Conservation (phyloP, 495 filamentous ascomycete genomes). For the Bacidia rubella region DNA sequence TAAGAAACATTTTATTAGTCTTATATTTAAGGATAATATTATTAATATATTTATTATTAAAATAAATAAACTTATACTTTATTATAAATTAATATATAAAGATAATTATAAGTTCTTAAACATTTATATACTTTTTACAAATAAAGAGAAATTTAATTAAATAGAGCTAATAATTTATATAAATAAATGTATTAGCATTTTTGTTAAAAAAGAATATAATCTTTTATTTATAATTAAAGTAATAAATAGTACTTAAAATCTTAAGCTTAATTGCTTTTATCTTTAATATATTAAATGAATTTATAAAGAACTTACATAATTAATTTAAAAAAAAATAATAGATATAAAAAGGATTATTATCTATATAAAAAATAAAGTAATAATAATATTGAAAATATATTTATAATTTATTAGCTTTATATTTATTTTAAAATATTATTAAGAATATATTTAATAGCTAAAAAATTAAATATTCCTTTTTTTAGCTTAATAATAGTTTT, state of each 20-base stretch:
- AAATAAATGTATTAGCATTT: neutral
- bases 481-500: neutral
- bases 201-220: neutral
- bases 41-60: conserved; percentile 6
- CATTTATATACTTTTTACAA: neutral
- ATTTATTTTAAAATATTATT: too few relatives aligned
- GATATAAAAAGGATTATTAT: neutral
- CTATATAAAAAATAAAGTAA: neutral
- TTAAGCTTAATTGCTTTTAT: neutral
- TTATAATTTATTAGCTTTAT: too few relatives aligned
- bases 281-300: neutral
- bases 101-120: neutral
- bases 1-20: neutral
- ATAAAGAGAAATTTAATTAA: neutral
- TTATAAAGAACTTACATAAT: neutral
- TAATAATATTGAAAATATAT: neutral
- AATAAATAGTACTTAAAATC: neutral
- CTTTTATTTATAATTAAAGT: neutral
- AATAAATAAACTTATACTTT: neutral
- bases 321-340: neutral
- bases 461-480: neutral
- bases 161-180: conserved; percentile 7
- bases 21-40: neutral
- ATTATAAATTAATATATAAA: conserved; percentile 3
- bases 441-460: neutral